Base-by-base conservation (phyloP, 768 basidiomycete genomes). In the Rhodosporidiobolus odoratus region DNA sequence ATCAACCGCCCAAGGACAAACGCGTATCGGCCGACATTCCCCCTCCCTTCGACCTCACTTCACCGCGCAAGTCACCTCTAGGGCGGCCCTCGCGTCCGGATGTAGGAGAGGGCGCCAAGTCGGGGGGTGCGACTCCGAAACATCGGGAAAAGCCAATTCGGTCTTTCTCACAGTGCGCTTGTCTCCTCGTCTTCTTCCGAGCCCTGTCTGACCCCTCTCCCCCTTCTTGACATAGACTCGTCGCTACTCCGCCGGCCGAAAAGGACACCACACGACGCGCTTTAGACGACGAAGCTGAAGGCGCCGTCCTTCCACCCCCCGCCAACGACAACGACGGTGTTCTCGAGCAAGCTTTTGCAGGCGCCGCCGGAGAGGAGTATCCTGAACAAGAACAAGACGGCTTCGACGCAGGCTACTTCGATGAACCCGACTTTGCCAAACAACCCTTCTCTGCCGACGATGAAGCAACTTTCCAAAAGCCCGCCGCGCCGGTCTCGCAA, bases 11-110 rank as follows among this genome's bases (percentile, higher is more conserved):
- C 10, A 5, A 21, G 21, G 62, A 64, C 62, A 64, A 64, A 43
- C 62, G 62, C 40, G 53, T 64, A 1, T 21, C 53, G 27, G 53
- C 41, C 32, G 62, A 64, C 62, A 56, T 64, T 25, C 53, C 53
- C 23, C 40, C 53, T 8, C 62, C 62, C 3, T 30, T 21, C 32
- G 62, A 64, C 53, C 53, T 56, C 16, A 41, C 52, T 13, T 32
- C 37, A 30, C 54, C 54, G 5, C 54, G 3, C 54, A 34, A 56
- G 30, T 21, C 12, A 23, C 23, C 54, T 5, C 10, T 34, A 16
- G 12, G 21, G 21, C 54, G 34, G 13, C 54, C 4, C 13, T 8
- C 32, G 12, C 54, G 9, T 50, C 48, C 48, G 9, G 48, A 4
- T 34, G 34, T 34, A 17, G 25, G 10, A 9, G 32, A 56, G 34